These are phyloP conservation scores for Saccharomyces hybrid DNA, from an alignment of 1,139 yeast genomes.

Conservation along the genomic window DNA sequence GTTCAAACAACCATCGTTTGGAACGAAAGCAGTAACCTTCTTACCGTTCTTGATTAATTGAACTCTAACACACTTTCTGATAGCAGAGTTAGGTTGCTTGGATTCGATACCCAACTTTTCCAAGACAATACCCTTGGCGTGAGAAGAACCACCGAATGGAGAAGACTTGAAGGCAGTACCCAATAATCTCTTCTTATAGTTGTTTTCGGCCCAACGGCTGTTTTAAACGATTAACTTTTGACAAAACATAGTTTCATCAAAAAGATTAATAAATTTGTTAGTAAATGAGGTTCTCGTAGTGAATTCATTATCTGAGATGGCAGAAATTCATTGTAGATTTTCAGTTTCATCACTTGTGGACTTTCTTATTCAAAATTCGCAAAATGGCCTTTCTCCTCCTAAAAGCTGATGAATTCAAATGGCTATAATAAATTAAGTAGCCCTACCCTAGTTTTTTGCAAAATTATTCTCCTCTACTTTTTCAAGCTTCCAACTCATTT, in stretches of 20 bases:
- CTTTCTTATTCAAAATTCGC: not conserved
- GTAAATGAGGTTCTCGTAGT: not conserved
- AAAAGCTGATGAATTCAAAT: not conserved
- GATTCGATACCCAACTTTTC: conserved; percentile 99
- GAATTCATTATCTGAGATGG: not conserved
- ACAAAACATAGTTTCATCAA: conserved; percentile 9
- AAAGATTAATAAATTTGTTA: conserved; percentile 1
- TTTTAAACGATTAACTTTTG: conserved; percentile 8
- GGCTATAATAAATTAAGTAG: not conserved
- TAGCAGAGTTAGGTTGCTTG: conserved; percentile 99
- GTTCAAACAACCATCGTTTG: conserved; percentile 99
- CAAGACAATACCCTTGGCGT: conserved; percentile 99
- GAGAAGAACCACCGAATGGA: conserved; percentile 99
- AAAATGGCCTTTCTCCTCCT: not conserved
- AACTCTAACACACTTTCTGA: conserved; percentile 99
- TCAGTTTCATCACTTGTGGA: not conserved
- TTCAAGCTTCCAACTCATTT: not conserved
- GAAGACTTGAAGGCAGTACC: conserved; percentile 99
- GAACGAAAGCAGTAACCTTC: conserved; percentile 99
- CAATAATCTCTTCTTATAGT: conserved; percentile 96
- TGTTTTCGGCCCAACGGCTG: conserved; percentile 97
- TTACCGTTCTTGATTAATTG: conserved; percentile 99
- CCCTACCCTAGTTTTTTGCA: not conserved
- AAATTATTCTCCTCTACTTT: not conserved
- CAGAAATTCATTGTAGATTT: not conserved